Percentiles rank a stretch among this genome's conserved stretches.
These are phyloP conservation scores for Suillus cothurnatus DNA, from an alignment of 768 basidiomycete genomes.

Conservation along the genomic window DNA sequence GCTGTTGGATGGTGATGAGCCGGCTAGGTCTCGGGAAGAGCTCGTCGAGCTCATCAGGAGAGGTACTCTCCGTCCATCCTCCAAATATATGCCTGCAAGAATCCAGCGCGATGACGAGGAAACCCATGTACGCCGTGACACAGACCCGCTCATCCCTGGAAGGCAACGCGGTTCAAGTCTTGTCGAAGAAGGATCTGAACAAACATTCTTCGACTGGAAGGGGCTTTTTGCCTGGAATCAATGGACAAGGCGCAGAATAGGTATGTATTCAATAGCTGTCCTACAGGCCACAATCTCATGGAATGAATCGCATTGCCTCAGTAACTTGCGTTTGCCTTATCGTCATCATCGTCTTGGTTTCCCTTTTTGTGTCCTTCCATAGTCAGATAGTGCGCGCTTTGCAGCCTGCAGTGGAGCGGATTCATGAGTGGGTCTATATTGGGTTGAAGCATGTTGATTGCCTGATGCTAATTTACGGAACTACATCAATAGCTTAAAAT, in stretches of 20 bases:
- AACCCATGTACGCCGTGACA: not conserved
- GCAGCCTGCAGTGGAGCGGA: slow-evolving; percentile 40
- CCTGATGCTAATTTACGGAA: not conserved
- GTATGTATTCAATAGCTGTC: not conserved
- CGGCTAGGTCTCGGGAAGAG: not conserved
- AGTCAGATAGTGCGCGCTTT: slow-evolving; percentile 49
- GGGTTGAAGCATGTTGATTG: slow-evolving; percentile 2
- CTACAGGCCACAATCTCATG: not conserved
- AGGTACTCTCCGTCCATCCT: not conserved
- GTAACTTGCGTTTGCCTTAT: slow-evolving; percentile 49
- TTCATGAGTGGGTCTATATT: slow-evolving; percentile 30
- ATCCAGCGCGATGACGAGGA: not conserved
- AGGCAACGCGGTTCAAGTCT: not conserved
- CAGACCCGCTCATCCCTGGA: not conserved
- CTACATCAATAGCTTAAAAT: slow-evolving; percentile 38
- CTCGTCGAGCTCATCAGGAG: not conserved
- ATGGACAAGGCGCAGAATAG: not conserved
- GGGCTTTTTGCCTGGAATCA: not conserved
- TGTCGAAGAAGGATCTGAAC: not conserved
- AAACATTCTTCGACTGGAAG: not conserved
- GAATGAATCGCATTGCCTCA: not conserved
- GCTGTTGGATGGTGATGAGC: not conserved
- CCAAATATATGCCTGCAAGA: not conserved
- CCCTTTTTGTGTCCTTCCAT: slow-evolving; percentile 58
- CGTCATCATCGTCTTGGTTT: slow-evolving; percentile 50